Evolutionary conservation across 768 basidiomycete genomes (phyloP), one percentile per base, ranked within the genome.

Genomic region (Russula sp.): DNA sequence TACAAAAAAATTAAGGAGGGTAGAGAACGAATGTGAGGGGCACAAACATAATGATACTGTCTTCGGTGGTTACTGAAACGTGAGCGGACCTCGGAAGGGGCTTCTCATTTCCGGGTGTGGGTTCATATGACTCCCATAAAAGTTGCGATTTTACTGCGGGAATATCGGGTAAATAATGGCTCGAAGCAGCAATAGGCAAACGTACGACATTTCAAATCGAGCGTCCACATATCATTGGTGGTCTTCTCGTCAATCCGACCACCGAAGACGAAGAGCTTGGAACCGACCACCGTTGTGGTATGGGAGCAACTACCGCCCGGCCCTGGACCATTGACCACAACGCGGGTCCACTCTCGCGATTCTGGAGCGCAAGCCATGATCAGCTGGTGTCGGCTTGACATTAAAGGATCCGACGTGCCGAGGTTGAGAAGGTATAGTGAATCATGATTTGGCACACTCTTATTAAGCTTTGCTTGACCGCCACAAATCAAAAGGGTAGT

Each of bases 401-500:
- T n/a, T 18, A 48, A 30, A 62, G 16, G 16, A 30, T 5, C 28
- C 28, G 5, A 80, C 90, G 69, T 73, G 95, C 96, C 87, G 40
- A 98, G 83, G 74, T 98, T 98, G 51, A 99, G 80, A 11, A 99
- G 80, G 79, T 98, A 98, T 49, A 98, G 78, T 0, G 86, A 89
- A 74, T 97, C 92, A 30, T 30, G 28, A 30, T 79, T 77, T 11
- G 79, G 79, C 68, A 80, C 83, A 38, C 81, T 77, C 74, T 79
- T 83, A 26, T 1, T 9, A 34, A 34, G 0, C 78, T 92, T 95
- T 4, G 94, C 11, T 34, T 98, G 2, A 98, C 97, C 32, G 94
- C 96, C n/a, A 96, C 96, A 99, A 4, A 98, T 89, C 63, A 98
- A 91, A 64, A 99, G 79, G 56, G 98, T 96, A 71, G 89, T 93